Evolutionary conservation across 108 stramenopile genomes (phyloP), one percentile per base, ranked within the genome.

Genomic region (Seminavis robusta): DNA sequence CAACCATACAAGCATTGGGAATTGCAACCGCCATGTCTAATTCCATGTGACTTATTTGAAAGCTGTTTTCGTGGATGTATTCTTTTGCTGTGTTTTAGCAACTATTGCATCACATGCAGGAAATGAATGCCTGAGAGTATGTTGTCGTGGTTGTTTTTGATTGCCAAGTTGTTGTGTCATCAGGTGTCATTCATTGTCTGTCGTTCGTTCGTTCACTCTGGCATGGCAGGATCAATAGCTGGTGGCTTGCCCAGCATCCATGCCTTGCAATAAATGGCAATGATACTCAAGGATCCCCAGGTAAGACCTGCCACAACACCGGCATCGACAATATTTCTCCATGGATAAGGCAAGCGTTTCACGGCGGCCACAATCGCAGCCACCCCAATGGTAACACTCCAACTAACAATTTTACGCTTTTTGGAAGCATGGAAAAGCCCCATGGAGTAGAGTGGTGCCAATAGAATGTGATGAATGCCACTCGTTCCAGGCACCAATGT

Each of bases 361-460:
- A 95, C 95, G 10, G 83, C 59, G 28, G 94, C 90, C 24, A 98
- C 95, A 43, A 98, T 79, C 9, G 66, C 73, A 4, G 94, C 73
- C 19, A 98, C 93, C 37, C 95, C 94, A 29, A 89, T 54, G 0
- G 79, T 73, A 0, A 98, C 84, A 52, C 70, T 49, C 95, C 95
- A 98, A 41, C 88, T 88, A 2, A 91, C 72, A 32, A 91, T 86
- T 69, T 76, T 67, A 44, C 97, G 74, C 56, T 95, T 95, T 52
- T 78, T 79, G 8, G 89, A 87, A 21, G 97, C 97, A 63, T 81
- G 81, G 47, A 96, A 90, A 40, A 98, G 66, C 42, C 94, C 97
- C 94, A 98, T 96, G 56, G 87, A 73, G 69, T 95, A 98, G 23
- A 92, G 72, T 4, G 94, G 94, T 10, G 93, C 97, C 33, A 98